These are phyloP conservation scores for Podila verticillata DNA, from an alignment of 192 early-diverging fungal species.

Conservation along the genomic window DNA sequence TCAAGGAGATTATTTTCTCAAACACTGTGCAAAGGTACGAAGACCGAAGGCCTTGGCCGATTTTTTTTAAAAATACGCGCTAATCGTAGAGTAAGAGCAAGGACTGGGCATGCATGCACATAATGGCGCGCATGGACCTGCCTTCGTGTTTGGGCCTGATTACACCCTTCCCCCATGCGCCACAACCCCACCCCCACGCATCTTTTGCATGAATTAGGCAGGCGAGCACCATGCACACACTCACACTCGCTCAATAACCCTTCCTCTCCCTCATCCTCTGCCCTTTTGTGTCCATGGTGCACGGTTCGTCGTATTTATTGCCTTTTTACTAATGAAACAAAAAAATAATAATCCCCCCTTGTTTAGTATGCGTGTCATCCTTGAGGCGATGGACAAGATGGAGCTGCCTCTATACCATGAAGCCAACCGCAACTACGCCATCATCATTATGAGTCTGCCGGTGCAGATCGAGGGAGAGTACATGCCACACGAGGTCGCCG, in stretches of 20 bases:
- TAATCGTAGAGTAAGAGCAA: not conserved
- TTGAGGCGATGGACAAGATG: constrained; percentile 94
- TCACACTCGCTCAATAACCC: too few relatives aligned
- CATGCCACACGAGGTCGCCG: constrained; percentile 81
- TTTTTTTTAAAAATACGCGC: too few relatives aligned
- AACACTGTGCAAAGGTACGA: constrained; percentile 87
- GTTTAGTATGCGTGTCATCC: constrained; percentile 86
- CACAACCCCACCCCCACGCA: not conserved
- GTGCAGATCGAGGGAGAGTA: constrained; percentile 89
- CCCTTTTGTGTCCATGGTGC: too few relatives aligned
- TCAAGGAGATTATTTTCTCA: constrained; percentile 95
- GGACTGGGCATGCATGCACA: not conserved
- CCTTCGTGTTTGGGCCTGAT: too few relatives aligned
- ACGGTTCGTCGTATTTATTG: too few relatives aligned
- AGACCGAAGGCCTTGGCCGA: not conserved
- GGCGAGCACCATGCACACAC: too few relatives aligned
- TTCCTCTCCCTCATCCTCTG: too few relatives aligned
- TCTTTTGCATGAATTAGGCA: not conserved
- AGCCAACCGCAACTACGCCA: constrained; percentile 74
- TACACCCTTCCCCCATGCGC: not conserved
- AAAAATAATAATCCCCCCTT: not conserved
- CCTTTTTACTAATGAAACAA: too few relatives aligned
- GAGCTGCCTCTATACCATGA: constrained; percentile 75
- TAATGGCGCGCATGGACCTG: not conserved
- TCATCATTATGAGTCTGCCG: constrained; percentile 83